Percentiles rank a stretch among this genome's conserved stretches.
phyloP scores from a whole-genome alignment of 2,329 filamentous ascomycete genomes.

The Amauroascus verrucosus region DNA sequence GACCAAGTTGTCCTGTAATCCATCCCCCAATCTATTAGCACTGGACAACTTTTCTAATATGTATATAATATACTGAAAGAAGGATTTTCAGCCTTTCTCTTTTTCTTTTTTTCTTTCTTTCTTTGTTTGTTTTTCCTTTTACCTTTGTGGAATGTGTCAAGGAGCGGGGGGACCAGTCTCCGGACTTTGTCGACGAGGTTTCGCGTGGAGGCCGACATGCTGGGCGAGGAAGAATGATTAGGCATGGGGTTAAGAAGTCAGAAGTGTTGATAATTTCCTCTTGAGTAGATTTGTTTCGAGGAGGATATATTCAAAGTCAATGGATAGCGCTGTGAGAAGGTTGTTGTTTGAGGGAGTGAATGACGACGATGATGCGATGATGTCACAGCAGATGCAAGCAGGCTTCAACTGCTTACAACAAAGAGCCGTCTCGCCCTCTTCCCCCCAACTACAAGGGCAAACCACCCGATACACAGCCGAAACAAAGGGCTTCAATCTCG shows the following conservation, averaged over 20 bases:
- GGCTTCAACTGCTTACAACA: no score
- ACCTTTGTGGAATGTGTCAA: conserved; percentile 96
- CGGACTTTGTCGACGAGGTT: conserved; percentile 69
- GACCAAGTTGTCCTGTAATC: conserved; percentile 70
- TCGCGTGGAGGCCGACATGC: conserved; percentile 60
- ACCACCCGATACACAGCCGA: background rate
- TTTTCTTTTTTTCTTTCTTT: no score
- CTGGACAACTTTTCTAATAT: background rate
- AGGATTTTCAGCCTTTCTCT: no score
- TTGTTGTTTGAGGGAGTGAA: no score
- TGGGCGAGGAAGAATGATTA: background rate
- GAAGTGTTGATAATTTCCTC: no score
- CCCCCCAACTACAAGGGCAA: background rate
- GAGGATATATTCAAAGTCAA: no score
- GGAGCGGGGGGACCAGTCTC: conserved; percentile 87
- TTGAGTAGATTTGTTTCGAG: background rate
- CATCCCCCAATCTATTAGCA: background rate
- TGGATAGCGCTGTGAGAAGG: no score
- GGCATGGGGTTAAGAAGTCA: conserved; percentile 4
- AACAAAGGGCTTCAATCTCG: background rate
- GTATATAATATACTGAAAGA: no score
- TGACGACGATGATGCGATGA: no score
- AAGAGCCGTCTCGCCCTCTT: background rate
- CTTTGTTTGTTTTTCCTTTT: no score
- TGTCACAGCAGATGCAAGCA: background rate